A percentile compares a stretch with the other conserved stretches of the same genome.
phyloP scores from a whole-genome alignment of 2,329 filamentous ascomycete genomes.

The Fusarium nurragi region DNA sequence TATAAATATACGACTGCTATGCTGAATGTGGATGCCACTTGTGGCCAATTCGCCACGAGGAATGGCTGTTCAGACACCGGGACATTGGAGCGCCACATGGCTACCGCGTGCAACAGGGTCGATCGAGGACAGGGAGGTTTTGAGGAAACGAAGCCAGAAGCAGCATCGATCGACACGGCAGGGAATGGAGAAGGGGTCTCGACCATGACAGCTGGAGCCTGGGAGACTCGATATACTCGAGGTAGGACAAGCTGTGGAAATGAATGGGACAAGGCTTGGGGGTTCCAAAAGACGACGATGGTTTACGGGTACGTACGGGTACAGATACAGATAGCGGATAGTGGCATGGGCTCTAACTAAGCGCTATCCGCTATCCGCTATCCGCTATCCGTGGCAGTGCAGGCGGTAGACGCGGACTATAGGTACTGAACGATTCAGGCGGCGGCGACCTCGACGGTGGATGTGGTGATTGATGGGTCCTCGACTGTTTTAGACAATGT shows the following conservation, averaged over 20 bases:
- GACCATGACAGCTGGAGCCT: constrained; percentile 17
- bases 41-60: neutral
- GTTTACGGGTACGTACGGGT: neutral
- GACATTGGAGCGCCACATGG: constrained; percentile 18
- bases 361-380: too few relatives aligned
- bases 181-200: constrained; percentile 21
- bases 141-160: constrained; percentile 1
- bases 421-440: neutral
- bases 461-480: constrained; percentile 13
- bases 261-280: neutral
- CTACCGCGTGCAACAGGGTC: neutral
- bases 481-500: constrained; percentile 19
- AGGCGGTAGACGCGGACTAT: constrained; percentile 3
- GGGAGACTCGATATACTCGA: neutral
- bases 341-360: constrained; percentile 6
- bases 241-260: neutral
- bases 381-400: neutral
- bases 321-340: constrained; percentile 8
- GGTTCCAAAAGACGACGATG: neutral
- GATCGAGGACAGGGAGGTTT: neutral
- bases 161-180: constrained; percentile 19
- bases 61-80: neutral
- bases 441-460: neutral
- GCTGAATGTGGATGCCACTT: neutral
- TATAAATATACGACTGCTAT: neutral